Percentiles rank a stretch among this genome's conserved stretches.
phyloP scores from a whole-genome alignment of 768 basidiomycete species.

The Mycena amicta region DNA sequence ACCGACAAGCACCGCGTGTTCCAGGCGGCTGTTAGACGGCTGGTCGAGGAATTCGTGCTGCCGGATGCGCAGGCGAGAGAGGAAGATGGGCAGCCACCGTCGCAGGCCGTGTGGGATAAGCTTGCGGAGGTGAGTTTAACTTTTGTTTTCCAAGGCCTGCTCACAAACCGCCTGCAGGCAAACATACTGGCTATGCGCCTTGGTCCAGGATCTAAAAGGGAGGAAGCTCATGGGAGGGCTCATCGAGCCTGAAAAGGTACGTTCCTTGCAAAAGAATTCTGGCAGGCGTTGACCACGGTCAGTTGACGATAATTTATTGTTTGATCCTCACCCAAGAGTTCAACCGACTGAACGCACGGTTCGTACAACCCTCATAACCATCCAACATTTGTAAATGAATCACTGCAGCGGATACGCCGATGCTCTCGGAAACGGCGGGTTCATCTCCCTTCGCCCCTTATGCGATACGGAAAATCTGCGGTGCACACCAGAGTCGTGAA shows the following conservation, averaged over 20 bases:
- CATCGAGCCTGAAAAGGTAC: not conserved
- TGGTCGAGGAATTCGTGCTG: slow-evolving; percentile 70
- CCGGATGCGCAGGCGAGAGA: slow-evolving; percentile 60
- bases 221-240: not conserved
- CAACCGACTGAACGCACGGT: slow-evolving; percentile 54
- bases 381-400: too few species aligned
- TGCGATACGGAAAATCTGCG: not conserved
- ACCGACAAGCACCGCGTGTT: slow-evolving; percentile 65
- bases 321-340: not conserved
- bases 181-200: not conserved
- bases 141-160: too few species aligned
- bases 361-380: too few species aligned
- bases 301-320: not conserved
- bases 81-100: slow-evolving; percentile 68
- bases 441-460: slow-evolving; percentile 57
- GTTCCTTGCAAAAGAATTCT: not conserved
- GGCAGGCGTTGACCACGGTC: not conserved
- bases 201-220: not conserved
- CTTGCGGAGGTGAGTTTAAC: slow-evolving; percentile 70
- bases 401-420: not conserved
- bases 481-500: not conserved
- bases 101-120: slow-evolving; percentile 57
- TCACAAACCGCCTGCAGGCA: too few species aligned
- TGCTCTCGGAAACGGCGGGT: slow-evolving; percentile 67
- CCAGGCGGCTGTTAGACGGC: slow-evolving; percentile 66